Base-by-base conservation (phyloP, 2,329 filamentous ascomycete genomes). In the Arthrobotrys conoides region DNA sequence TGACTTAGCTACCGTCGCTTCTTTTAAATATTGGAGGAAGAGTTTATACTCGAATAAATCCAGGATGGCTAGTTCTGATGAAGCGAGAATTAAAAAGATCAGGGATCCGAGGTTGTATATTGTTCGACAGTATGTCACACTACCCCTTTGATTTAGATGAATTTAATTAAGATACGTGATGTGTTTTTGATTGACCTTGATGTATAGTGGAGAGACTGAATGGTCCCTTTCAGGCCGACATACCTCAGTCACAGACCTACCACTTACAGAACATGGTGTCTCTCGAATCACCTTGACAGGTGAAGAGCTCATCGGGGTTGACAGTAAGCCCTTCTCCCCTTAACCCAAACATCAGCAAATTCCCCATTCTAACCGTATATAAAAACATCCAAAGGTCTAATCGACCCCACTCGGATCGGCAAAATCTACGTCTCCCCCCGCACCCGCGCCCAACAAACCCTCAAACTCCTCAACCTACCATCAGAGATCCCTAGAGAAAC, bases 191-290 rank as follows among this genome's bases (percentile, higher is more conserved):
- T 30, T 30, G 27, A 3, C 6, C 27, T 30, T 49, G 18, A 64
- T 76, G 20, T 57, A 27, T 51, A 77, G 73, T 44, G 95, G 94
- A 85, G 93, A 97, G 86, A 98, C 94, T 3, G 93, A 97, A 86
- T 98, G 94, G 94, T 81, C 65, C 14, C 89, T 97, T 59, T 91
- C 91, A 81, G 94, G 93, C 71, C 88, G 90, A 66, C 93, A 97
- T 85, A 98, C 95, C 0, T 92, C 94, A 65, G 88, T 87, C 30
- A 92, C 92, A n/a, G 94, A 98, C 83, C 92, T 98, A 3, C 91
- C 93, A 0, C 87, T 97, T 44, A 97, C 94, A 0, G 86, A 88
- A 64, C 92, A 93, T 83, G 95, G 95, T 66, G 92, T 94, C 86
- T 92, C 90, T 84, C 88, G 92, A 77, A 88, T 94, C 75, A 87